Conservation (phyloP, 1,284 basidiomycete species). For the Laetiporus sulphureus region DNA sequence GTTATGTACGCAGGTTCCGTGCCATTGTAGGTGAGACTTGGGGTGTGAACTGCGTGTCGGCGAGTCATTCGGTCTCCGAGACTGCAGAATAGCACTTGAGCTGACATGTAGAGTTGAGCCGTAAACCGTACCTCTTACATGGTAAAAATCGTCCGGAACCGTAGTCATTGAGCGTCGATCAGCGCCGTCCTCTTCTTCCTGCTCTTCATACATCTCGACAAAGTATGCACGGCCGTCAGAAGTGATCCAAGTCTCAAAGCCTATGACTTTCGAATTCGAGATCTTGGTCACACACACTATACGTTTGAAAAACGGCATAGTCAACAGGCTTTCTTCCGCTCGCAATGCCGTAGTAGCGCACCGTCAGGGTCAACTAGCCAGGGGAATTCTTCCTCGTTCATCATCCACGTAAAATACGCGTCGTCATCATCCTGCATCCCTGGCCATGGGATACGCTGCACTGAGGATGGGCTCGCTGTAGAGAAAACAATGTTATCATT, state of each 20-base stretch:
- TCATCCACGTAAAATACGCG: slow-evolving; percentile 63
- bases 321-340: too few species aligned
- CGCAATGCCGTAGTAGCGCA: slow-evolving; percentile 22
- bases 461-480: slow-evolving; percentile 59
- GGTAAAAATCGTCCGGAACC: slow-evolving; percentile 11
- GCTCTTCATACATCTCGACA: slow-evolving; percentile 49
- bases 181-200: slow-evolving; percentile 12
- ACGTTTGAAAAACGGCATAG: not conserved
- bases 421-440: slow-evolving; percentile 30
- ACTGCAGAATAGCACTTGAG: too few species aligned
- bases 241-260: slow-evolving; percentile 74
- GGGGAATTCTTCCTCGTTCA: slow-evolving; percentile 62
- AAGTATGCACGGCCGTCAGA: slow-evolving; percentile 77
- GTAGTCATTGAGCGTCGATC: slow-evolving; percentile 14
- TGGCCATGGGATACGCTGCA: slow-evolving; percentile 81
- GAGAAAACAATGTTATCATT: slow-evolving; percentile 65
- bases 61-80: too few species aligned
- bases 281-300: slow-evolving; percentile 59
- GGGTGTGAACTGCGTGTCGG: slow-evolving; percentile 18
- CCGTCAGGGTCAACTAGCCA: slow-evolving; percentile 71
- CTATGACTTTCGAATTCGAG: slow-evolving; percentile 45
- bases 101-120: not conserved
- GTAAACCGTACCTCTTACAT: slow-evolving; percentile 3
- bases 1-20: slow-evolving; percentile 62
- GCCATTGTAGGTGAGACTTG: slow-evolving; percentile 34